Percentiles rank a stretch among this genome's conserved stretches.
Evolutionary conservation across 1,284 basidiomycete species (phyloP).

Genomic region (Ceratobasidium sp.): DNA sequence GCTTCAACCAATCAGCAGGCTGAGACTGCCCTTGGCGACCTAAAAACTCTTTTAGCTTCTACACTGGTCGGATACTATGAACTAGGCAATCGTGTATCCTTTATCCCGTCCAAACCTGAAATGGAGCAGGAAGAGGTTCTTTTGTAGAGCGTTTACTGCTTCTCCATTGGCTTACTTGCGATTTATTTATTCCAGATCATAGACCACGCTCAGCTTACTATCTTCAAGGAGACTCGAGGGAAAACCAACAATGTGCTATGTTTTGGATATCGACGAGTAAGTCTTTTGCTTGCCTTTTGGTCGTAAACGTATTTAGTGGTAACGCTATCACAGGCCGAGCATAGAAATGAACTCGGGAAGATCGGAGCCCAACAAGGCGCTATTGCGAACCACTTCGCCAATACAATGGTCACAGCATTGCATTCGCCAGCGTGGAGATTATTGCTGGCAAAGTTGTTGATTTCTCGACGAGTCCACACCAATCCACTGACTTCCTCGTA

Average conservation of each 20-base stretch:
- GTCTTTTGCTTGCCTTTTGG: conserved; percentile 45
- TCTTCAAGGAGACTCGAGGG: conserved; percentile 59
- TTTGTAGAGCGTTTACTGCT: background rate
- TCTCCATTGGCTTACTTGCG: too few relatives aligned
- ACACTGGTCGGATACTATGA: conserved; percentile 30
- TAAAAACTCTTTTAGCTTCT: background rate
- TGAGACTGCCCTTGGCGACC: background rate
- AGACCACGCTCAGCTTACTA: conserved; percentile 65
- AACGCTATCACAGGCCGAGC: conserved; percentile 49
- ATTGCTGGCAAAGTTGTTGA: conserved; percentile 67
- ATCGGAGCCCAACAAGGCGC: conserved; percentile 52
- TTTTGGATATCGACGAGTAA: conserved; percentile 69
- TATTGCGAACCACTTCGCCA: conserved; percentile 72
- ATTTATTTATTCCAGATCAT: conserved; percentile 65
- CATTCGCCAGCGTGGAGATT: conserved; percentile 72
- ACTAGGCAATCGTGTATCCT: background rate
- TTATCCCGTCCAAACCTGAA: background rate
- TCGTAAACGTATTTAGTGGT: background rate
- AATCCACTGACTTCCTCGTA: background rate
- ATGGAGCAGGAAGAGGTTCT: conserved; percentile 38
- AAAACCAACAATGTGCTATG: conserved; percentile 67
- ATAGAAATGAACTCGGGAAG: conserved; percentile 50
- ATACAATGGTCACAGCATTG: conserved; percentile 77
- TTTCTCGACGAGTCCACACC: background rate
- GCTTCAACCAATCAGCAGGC: background rate